A percentile compares a stretch with the other conserved stretches of the same genome.
Evolutionary conservation across 2,329 filamentous ascomycete genomes (phyloP).

Genomic region (Decorospora gaudefroyi): DNA sequence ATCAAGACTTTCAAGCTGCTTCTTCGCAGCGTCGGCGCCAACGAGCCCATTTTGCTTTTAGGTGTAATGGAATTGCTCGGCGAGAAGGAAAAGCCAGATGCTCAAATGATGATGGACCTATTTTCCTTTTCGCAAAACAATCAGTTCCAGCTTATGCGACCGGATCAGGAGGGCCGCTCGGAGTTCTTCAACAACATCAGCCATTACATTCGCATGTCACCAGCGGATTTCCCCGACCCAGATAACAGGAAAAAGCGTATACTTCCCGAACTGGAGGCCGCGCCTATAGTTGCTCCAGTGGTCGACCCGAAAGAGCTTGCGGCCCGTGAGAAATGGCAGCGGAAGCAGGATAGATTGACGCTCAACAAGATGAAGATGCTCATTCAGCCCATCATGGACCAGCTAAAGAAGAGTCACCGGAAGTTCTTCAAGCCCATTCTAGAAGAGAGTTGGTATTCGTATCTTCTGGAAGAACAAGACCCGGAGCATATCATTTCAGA

Average conservation of each 20-base stretch:
- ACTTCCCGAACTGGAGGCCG: conserved; percentile 75
- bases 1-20: conserved; percentile 84
- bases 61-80: conserved; percentile 76
- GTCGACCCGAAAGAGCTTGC: conserved; percentile 66
- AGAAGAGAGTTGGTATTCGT: conserved; percentile 72
- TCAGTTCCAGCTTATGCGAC: conserved; percentile 69
- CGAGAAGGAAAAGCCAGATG: conserved; percentile 61
- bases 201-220: conserved; percentile 76
- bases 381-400: conserved; percentile 95
- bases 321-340: conserved; percentile 78
- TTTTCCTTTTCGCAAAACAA: conserved; percentile 88
- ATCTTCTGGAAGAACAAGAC: conserved; percentile 82
- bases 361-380: conserved; percentile 86
- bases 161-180: conserved; percentile 67
- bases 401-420: conserved; percentile 87
- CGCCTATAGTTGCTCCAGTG: conserved; percentile 60
- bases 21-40: conserved; percentile 80
- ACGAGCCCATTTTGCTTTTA: conserved; percentile 84
- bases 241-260: conserved; percentile 83
- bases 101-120: conserved; percentile 70
- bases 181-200: conserved; percentile 80
- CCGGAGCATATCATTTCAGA: conserved; percentile 67
- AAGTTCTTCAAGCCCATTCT: conserved; percentile 81
- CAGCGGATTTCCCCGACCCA: conserved; percentile 84
- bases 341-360: conserved; percentile 79